Evolutionary conservation across 257 asterid species (phyloP), one percentile per base, ranked within the genome.

Genomic region (Nicotiana undulata): DNA sequence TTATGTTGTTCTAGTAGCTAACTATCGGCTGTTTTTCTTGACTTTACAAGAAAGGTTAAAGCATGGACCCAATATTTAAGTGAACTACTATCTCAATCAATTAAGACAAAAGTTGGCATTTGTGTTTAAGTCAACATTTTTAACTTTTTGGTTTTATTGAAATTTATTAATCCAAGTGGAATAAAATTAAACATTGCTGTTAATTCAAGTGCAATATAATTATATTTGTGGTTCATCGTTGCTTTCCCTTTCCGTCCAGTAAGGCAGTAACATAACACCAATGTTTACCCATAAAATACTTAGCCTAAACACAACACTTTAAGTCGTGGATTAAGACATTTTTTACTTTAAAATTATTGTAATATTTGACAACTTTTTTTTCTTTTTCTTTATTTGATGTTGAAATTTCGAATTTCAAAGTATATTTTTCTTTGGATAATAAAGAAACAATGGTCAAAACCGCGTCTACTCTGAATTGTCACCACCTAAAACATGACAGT

Each of bases 221-320:
- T 46, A 22, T 5, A 20, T 70, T 22, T 70, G 1, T 44, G 59
- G 59, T 44, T 22, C 9, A 59, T 44, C 10, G 59, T 68, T n/a
- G 60, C 40, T 72, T 72, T 72, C 78, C 22, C 60, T 72, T 72
- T 72, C 78, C 22, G 16, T 22, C 77, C 40, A 13, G 77, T n/a
- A n/a, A n/a, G n/a, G n/a, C n/a, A n/a, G n/a, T 24, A 72, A 46
- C 60, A 46, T 13, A 44, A 46, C 34, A 70, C 59, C 58, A 22
- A 40, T 22, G 13, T 37, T 37, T 37, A n/a, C 1, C 53, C 10
- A 34, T 37, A 37, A n/a, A 10, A 10, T 67, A 72, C 49, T 44
- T 22, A 72, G 20, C 34, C 34, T 22, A 70, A 44, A 44, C 59
- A 7, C 22, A 13, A 40, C 9, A 4, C 9, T 18, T 37, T 68